Conservation (phyloP, 257 asterid species). For the Apocynum venetum region DNA sequence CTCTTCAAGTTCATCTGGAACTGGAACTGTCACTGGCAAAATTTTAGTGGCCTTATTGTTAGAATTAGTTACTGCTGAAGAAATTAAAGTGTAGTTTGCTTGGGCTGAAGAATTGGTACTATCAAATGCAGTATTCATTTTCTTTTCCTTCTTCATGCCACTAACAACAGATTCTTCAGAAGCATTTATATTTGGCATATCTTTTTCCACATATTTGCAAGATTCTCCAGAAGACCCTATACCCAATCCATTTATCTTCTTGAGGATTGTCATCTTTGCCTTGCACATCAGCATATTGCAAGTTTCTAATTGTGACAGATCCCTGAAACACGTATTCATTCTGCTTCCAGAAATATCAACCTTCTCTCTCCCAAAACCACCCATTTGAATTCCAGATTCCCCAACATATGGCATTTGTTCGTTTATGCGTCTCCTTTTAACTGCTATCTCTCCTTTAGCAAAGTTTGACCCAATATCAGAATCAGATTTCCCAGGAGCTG, state of each 20-base stretch:
- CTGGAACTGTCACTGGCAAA: slow-evolving; percentile 40
- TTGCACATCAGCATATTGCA: slow-evolving; percentile 34
- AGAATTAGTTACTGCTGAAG: slow-evolving; percentile 17
- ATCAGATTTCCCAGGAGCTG: slow-evolving; percentile 12
- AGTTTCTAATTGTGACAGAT: slow-evolving; percentile 24
- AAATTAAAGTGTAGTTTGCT: slow-evolving; percentile 20
- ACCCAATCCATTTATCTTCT: slow-evolving; percentile 33
- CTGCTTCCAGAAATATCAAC: slow-evolving; percentile 8
- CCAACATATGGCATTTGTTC: slow-evolving; percentile 12
- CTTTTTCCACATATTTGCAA: slow-evolving; percentile 14
- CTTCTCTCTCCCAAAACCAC: slow-evolving; percentile 15
- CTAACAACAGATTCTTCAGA: slow-evolving; percentile 10
- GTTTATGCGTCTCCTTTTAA: slow-evolving; percentile 40
- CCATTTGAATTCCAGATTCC: slow-evolving; percentile 21
- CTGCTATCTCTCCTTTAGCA: slow-evolving; percentile 24
- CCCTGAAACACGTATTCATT: slow-evolving; percentile 21
- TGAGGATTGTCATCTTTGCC: slow-evolving; percentile 45
- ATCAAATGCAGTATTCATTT: slow-evolving; percentile 5
- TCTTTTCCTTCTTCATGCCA: slow-evolving; percentile 16
- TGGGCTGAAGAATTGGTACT: slow-evolving; percentile 12
- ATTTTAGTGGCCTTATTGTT: slow-evolving; percentile 23
- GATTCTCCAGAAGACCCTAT: slow-evolving; percentile 21
- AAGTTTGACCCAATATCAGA: slow-evolving; percentile 20
- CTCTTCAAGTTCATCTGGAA: slow-evolving; percentile 20
- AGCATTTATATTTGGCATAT: slow-evolving; percentile 14